phyloP scores from a whole-genome alignment of 371 early-diverging fungal genomes.

The Syncephalastrum racemosum region DNA sequence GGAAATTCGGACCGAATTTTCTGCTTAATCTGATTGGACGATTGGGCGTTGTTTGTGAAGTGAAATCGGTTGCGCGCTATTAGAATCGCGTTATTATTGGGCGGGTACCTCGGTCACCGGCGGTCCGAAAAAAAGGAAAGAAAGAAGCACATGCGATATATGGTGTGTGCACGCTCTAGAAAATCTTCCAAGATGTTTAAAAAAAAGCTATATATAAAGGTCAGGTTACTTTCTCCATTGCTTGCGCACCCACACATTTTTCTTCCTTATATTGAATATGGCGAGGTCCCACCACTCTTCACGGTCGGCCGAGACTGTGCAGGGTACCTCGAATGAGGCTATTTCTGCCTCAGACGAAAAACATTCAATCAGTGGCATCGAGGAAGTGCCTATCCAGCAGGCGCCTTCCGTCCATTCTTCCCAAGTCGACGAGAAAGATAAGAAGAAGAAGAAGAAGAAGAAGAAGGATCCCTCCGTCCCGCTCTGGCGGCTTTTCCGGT shows the following conservation, averaged over 20 bases:
- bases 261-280: neutral
- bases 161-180: too few relatives aligned
- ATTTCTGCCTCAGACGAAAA: neutral
- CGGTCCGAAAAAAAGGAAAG: neutral
- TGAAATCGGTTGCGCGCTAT: too few relatives aligned
- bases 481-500: conserved; percentile 34
- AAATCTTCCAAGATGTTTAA: too few relatives aligned
- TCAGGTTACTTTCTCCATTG: too few relatives aligned
- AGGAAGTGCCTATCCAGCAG: conserved; percentile 8
- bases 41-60: too few relatives aligned
- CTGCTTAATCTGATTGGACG: too few relatives aligned
- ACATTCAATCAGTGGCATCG: conserved; percentile 1
- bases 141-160: neutral
- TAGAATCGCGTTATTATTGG: too few relatives aligned
- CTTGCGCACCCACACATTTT: neutral
- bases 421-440: conserved; percentile 10
- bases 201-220: too few relatives aligned
- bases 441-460: conserved; percentile 41
- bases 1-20: too few relatives aligned
- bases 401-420: neutral
- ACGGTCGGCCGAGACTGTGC: conserved; percentile 10
- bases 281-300: conserved; percentile 7
- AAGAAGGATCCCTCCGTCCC: conserved; percentile 33
- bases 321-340: neutral
- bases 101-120: too few relatives aligned